Evolutionary conservation across 441 rosid species (phyloP).

Genomic region (Euphorbia celastroides): DNA sequence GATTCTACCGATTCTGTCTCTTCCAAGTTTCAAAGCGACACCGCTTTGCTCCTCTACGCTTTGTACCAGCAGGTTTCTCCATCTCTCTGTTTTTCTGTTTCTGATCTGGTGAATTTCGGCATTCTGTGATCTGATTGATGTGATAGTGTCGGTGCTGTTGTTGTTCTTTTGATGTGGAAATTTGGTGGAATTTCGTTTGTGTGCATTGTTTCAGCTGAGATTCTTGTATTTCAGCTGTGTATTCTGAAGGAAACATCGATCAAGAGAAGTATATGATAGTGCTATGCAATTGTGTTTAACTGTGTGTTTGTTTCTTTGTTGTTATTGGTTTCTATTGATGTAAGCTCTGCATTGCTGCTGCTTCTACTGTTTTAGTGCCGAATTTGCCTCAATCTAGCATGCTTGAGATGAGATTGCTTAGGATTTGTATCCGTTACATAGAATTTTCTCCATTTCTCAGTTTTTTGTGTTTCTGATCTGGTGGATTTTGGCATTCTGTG

Average conservation of each 20-base stretch:
- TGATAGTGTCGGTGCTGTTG: background rate
- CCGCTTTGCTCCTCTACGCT: slow-evolving; percentile 86
- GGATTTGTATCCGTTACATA: slow-evolving; percentile 13
- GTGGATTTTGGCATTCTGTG: no score
- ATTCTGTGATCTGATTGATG: background rate
- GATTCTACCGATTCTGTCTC: slow-evolving; percentile 43
- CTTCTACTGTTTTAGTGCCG: background rate
- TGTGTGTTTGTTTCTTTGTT: slow-evolving; percentile 4
- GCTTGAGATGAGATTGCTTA: background rate
- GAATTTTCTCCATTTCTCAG: no score
- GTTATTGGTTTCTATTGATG: slow-evolving; percentile 2
- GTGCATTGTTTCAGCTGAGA: slow-evolving; percentile 6
- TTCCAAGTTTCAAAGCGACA: slow-evolving; percentile 76
- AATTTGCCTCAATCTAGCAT: slow-evolving; percentile 29
- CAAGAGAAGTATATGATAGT: background rate
- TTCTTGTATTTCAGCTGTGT: background rate
- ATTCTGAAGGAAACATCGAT: background rate
- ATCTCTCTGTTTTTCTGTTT: background rate
- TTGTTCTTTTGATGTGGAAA: background rate
- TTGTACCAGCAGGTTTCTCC: slow-evolving; percentile 73
- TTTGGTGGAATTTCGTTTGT: background rate
- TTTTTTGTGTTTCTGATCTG: no score
- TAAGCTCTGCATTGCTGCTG: slow-evolving; percentile 4
- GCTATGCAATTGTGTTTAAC: background rate
- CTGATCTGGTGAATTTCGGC: slow-evolving; percentile 29